Percentiles rank a stretch among this genome's conserved stretches.
phyloP scores from a whole-genome alignment of 1,284 basidiomycete genomes.

The Malassezia furfur region DNA sequence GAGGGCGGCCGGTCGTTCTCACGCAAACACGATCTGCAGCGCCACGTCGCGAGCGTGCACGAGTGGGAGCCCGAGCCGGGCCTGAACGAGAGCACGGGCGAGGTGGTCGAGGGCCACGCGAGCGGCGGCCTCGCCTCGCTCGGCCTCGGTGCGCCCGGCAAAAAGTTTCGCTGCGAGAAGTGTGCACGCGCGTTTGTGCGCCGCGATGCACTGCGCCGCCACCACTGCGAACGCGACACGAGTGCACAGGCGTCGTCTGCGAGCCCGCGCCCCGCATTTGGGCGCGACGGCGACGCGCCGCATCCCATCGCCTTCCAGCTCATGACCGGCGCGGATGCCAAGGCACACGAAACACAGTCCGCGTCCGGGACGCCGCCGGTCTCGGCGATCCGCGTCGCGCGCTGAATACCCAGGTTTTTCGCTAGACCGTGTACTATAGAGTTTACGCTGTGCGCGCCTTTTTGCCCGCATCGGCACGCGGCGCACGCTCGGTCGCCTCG shows the following conservation, averaged over 20 bases:
- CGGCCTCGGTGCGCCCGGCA: slow-evolving; percentile 36
- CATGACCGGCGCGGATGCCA: background rate
- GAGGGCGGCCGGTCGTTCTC: slow-evolving; percentile 65
- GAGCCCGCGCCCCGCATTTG: background rate
- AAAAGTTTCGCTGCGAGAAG: slow-evolving; percentile 40
- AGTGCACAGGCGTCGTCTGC: background rate
- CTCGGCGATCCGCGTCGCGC: background rate
- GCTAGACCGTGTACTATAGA: slow-evolving; percentile 1
- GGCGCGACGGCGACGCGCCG: background rate
- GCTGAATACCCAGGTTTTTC: background rate
- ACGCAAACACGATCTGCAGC: slow-evolving; percentile 75
- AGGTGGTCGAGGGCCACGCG: slow-evolving; percentile 22
- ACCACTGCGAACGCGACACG: slow-evolving; percentile 25
- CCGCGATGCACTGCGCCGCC: slow-evolving; percentile 35
- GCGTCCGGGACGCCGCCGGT: background rate
- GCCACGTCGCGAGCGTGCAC: slow-evolving; percentile 75
- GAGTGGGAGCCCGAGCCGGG: slow-evolving; percentile 40
- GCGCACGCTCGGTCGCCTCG: background rate
- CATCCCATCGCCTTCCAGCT: background rate
- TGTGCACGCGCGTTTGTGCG: slow-evolving; percentile 41
- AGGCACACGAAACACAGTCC: too few species aligned
- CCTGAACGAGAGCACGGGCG: slow-evolving; percentile 27
- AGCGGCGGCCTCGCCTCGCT: slow-evolving; percentile 31
- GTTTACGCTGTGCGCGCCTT: background rate
- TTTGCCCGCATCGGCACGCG: background rate